phyloP scores from a whole-genome alignment of 768 basidiomycete genomes.

The Baorangia bicolor region DNA sequence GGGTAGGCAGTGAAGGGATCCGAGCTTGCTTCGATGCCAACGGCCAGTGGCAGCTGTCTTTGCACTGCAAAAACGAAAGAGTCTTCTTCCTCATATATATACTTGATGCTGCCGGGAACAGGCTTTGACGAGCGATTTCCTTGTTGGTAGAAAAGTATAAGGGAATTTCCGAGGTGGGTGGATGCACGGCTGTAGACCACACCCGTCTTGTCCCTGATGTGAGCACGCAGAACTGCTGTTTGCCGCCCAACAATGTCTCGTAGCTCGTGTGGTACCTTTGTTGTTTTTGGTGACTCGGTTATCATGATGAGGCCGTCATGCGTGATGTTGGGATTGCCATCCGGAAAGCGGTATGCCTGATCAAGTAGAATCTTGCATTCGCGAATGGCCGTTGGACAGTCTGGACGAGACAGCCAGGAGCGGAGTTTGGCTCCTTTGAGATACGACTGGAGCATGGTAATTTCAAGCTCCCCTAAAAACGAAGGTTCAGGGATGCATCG shows the following conservation, averaged over 20 bases:
- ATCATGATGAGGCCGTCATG: neutral
- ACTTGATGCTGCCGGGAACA: slow-evolving; percentile 15
- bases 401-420: slow-evolving; percentile 15
- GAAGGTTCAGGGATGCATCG: neutral
- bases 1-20: no score
- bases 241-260: no score
- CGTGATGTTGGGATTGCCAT: neutral
- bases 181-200: slow-evolving; percentile 3
- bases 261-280: neutral
- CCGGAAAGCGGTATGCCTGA: neutral
- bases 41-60: neutral
- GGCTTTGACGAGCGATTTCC: neutral
- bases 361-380: slow-evolving; percentile 24
- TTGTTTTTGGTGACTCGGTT: neutral
- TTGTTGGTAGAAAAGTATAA: slow-evolving; percentile 10
- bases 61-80: slow-evolving; percentile 2
- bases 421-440: slow-evolving; percentile 13
- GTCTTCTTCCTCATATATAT: slow-evolving; percentile 1
- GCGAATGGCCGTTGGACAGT: slow-evolving; percentile 14
- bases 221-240: neutral
- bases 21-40: neutral
- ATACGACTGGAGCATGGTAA: slow-evolving; percentile 13
- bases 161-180: slow-evolving; percentile 11
- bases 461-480: slow-evolving; percentile 7
- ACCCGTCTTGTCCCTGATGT: neutral